Evolutionary conservation across 768 basidiomycete genomes (phyloP).

Genomic region (Lactarius vividus): DNA sequence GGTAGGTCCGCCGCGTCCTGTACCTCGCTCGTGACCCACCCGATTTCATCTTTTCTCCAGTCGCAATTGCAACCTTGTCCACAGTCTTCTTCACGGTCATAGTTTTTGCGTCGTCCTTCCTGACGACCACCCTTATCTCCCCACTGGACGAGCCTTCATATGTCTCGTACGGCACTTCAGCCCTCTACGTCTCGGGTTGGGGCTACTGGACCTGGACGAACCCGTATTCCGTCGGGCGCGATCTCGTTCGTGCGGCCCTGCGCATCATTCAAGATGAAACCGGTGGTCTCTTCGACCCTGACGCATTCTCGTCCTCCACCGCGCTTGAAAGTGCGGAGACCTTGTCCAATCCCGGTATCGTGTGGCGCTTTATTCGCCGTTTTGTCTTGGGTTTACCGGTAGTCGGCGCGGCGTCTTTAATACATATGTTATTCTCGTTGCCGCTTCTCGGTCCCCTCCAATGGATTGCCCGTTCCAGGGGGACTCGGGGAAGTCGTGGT

Average conservation of each 20-base stretch:
- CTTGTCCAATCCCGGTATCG: constrained; percentile 39
- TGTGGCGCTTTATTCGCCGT: constrained; percentile 60
- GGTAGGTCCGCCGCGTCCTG: constrained; percentile 45
- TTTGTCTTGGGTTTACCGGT: constrained; percentile 76
- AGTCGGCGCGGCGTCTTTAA: constrained; percentile 71
- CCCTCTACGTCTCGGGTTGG: constrained; percentile 4
- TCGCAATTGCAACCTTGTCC: constrained; percentile 49
- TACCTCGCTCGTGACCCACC: neutral
- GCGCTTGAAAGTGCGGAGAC: constrained; percentile 4
- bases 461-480: constrained; percentile 64
- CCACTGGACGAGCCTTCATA: constrained; percentile 20
- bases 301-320: constrained; percentile 37
- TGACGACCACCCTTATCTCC: constrained; percentile 26
- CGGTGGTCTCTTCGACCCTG: constrained; percentile 26
- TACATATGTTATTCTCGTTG: constrained; percentile 65
- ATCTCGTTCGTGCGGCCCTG: constrained; percentile 28
- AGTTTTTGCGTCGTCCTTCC: constrained; percentile 26
- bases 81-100: constrained; percentile 26
- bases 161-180: constrained; percentile 10
- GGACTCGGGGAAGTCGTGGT: constrained; percentile 50
- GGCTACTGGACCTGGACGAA: constrained; percentile 26
- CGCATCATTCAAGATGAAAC: constrained; percentile 28
- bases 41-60: constrained; percentile 37
- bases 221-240: constrained; percentile 24
- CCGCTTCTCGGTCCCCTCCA: constrained; percentile 67